Percentiles rank a stretch among this genome's conserved stretches.
Conservation (phyloP, 2,329 filamentous ascomycete species). For the Zymoseptoria ardabiliae region DNA sequence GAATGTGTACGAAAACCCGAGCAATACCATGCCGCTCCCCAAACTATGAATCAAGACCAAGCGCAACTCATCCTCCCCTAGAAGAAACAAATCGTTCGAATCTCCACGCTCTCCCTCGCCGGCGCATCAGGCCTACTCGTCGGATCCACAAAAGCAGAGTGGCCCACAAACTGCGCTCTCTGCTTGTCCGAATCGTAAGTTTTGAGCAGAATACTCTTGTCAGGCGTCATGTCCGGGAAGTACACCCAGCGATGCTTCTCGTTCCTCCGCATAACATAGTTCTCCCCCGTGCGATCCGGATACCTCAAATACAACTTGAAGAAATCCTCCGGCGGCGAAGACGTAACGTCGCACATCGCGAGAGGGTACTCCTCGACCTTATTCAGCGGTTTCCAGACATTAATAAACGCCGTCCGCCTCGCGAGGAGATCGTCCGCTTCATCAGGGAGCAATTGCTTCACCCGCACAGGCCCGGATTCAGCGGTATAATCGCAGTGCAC, state of each 20-base stretch:
- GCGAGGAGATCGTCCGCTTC: slow-evolving; percentile 38
- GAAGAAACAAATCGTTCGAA: slow-evolving; percentile 37
- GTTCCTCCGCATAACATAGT: slow-evolving; percentile 34
- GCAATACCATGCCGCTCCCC: too few species aligned
- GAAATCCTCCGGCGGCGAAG: slow-evolving; percentile 32
- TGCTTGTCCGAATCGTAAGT: slow-evolving; percentile 32
- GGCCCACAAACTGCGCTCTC: slow-evolving; percentile 32
- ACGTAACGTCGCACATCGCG: slow-evolving; percentile 35
- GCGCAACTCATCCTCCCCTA: slow-evolving; percentile 6
- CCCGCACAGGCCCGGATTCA: slow-evolving; percentile 36
- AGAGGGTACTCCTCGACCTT: slow-evolving; percentile 36
- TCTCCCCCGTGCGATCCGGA: slow-evolving; percentile 34
- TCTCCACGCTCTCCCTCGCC: slow-evolving; percentile 34
- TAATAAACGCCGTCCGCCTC: slow-evolving; percentile 44
- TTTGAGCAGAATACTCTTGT: slow-evolving; percentile 35
- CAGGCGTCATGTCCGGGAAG: slow-evolving; percentile 33
- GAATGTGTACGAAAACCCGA: too few species aligned
- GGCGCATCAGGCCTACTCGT: slow-evolving; percentile 27
- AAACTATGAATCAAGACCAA: not conserved
- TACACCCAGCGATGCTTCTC: slow-evolving; percentile 34
- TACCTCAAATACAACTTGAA: slow-evolving; percentile 37
- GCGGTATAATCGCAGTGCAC: slow-evolving; percentile 48
- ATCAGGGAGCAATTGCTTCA: slow-evolving; percentile 38
- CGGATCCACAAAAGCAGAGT: slow-evolving; percentile 35
- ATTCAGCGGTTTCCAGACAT: slow-evolving; percentile 45